Evolutionary conservation across 768 basidiomycete genomes (phyloP).

Genomic region (Coprinopsis cinerea): DNA sequence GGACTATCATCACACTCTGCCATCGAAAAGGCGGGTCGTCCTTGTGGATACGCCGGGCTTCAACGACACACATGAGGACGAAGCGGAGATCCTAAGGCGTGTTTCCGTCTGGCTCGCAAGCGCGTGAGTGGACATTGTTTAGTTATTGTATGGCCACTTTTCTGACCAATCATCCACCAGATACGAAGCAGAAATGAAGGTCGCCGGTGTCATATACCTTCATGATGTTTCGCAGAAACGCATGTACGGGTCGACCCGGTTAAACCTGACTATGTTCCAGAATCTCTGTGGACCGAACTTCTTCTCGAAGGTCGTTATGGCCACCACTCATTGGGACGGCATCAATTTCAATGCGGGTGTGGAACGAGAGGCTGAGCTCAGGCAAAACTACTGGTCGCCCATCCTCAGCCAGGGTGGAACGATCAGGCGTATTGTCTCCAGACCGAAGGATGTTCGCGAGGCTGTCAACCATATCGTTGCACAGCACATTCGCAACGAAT

Average conservation of each 20-base stretch:
- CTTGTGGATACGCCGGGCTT: slow-evolving; percentile 26
- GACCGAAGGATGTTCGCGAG: not conserved
- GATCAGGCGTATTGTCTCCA: not conserved
- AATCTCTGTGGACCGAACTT: slow-evolving; percentile 9
- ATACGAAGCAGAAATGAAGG: slow-evolving; percentile 4
- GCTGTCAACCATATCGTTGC: not conserved
- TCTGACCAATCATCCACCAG: too few relatives aligned
- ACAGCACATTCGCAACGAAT: not conserved
- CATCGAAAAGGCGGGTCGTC: slow-evolving; percentile 11
- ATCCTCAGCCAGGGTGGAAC: slow-evolving; percentile 12
- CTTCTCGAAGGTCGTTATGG: slow-evolving; percentile 10
- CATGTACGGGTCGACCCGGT: slow-evolving; percentile 4
- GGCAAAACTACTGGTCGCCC: slow-evolving; percentile 13
- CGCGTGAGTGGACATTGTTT: slow-evolving; percentile 10
- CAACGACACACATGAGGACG: slow-evolving; percentile 18
- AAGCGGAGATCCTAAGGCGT: slow-evolving; percentile 18
- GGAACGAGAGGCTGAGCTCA: slow-evolving; percentile 12
- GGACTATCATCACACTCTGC: not conserved
- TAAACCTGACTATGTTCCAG: slow-evolving; percentile 12
- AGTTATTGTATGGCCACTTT: not conserved
- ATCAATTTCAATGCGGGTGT: not conserved
- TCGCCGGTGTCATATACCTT: slow-evolving; percentile 13
- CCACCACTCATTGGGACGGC: slow-evolving; percentile 12
- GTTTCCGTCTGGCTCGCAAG: slow-evolving; percentile 21
- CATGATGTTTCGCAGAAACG: slow-evolving; percentile 11